Evolutionary conservation across 371 early-diverging fungal species (phyloP).

Genomic region (Mortierella sp.): DNA sequence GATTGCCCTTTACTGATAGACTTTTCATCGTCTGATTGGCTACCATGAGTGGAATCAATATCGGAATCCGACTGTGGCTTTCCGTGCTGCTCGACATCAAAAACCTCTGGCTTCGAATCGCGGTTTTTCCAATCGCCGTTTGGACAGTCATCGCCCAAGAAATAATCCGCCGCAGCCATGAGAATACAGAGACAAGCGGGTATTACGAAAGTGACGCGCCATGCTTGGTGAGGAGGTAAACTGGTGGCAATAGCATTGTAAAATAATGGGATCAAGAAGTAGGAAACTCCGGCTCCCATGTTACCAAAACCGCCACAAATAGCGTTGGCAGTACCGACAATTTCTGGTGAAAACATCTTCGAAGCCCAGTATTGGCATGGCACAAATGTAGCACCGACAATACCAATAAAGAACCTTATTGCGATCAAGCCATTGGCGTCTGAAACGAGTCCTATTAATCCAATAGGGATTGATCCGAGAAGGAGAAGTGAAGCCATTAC

Average conservation of each 20-base stretch:
- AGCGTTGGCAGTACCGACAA: slow-evolving; percentile 76
- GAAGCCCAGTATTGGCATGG: slow-evolving; percentile 79
- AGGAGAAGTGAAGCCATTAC: slow-evolving; percentile 66
- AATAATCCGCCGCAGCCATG: slow-evolving; percentile 55
- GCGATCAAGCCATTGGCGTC: slow-evolving; percentile 60
- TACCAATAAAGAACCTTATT: slow-evolving; percentile 64
- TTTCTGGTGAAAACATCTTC: slow-evolving; percentile 63
- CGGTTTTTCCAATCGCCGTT: slow-evolving; percentile 53
- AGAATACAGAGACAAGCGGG: slow-evolving; percentile 62
- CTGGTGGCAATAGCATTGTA: slow-evolving; percentile 54
- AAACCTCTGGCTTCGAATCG: neutral
- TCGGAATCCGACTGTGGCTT: slow-evolving; percentile 16
- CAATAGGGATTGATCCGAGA: slow-evolving; percentile 65
- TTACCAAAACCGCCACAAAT: slow-evolving; percentile 77
- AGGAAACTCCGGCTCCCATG: slow-evolving; percentile 74
- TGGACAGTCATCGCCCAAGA: slow-evolving; percentile 62
- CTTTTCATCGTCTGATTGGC: slow-evolving; percentile 12
- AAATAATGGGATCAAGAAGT: slow-evolving; percentile 67
- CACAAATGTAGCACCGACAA: slow-evolving; percentile 75
- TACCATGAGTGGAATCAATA: slow-evolving; percentile 10
- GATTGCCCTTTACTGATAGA: slow-evolving; percentile 10
- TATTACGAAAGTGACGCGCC: slow-evolving; percentile 61
- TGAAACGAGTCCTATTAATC: slow-evolving; percentile 58
- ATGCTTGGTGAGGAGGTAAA: slow-evolving; percentile 47
- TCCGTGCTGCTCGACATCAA: slow-evolving; percentile 33